Evolutionary conservation across 2,329 filamentous ascomycete species (phyloP).

Genomic region (Aureobasidium mangrovei): DNA sequence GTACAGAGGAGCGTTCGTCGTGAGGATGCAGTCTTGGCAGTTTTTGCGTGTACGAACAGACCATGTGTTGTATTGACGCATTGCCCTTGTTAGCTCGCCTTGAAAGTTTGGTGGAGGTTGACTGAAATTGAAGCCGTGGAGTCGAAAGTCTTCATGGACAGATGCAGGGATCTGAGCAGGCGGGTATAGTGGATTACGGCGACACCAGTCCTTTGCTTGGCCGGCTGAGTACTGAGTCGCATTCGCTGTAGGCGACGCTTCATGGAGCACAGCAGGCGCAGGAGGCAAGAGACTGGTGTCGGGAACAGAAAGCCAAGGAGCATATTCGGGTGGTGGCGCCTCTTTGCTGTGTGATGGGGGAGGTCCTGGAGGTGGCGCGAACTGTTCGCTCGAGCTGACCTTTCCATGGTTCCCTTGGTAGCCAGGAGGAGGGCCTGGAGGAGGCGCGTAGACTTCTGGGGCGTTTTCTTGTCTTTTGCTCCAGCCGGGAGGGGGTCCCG

Average conservation of each 20-base stretch:
- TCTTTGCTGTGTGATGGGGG: slow-evolving; percentile 23
- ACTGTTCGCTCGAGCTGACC: slow-evolving; percentile 17
- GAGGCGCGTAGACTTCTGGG: slow-evolving; percentile 20
- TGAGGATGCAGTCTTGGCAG: slow-evolving; percentile 54
- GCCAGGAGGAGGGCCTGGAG: slow-evolving; percentile 25
- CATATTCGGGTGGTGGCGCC: slow-evolving; percentile 47
- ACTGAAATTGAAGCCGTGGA: slow-evolving; percentile 39
- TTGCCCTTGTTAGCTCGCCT: slow-evolving; percentile 28
- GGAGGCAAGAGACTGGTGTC: slow-evolving; percentile 66
- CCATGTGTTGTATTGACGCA: slow-evolving; percentile 30
- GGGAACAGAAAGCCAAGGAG: slow-evolving; percentile 66
- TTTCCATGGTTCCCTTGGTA: neutral
- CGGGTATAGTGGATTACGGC: slow-evolving; percentile 47
- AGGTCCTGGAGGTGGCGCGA: slow-evolving; percentile 30
- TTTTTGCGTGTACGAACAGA: slow-evolving; percentile 25
- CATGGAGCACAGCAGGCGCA: slow-evolving; percentile 58
- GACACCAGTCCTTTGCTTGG: slow-evolving; percentile 59
- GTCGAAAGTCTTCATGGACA: slow-evolving; percentile 10
- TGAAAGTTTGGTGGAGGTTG: slow-evolving; percentile 33
- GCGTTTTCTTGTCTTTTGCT: slow-evolving; percentile 8
- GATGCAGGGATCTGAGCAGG: slow-evolving; percentile 35
- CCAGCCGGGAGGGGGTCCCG: slow-evolving; percentile 25
- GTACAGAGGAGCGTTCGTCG: slow-evolving; percentile 63
- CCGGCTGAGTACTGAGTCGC: slow-evolving; percentile 56
- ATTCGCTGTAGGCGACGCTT: slow-evolving; percentile 60